Conservation (phyloP, 768 basidiomycete genomes). For the Daedaleopsis nitida region DNA sequence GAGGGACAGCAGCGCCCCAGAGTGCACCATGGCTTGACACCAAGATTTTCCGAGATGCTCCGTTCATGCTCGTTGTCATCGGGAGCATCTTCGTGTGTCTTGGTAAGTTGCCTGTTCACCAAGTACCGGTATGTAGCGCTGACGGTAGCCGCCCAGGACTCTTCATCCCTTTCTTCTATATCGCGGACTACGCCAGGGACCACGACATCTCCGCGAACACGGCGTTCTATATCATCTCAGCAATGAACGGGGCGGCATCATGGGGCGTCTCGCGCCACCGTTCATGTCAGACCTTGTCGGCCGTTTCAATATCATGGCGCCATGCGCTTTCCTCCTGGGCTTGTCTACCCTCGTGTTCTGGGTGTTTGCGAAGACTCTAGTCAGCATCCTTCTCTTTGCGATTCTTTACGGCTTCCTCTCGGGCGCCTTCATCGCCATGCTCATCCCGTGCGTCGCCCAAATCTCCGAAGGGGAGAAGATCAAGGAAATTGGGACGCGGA, state of each 20-base stretch:
- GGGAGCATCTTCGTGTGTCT: slow-evolving; percentile 65
- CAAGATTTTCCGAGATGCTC: slow-evolving; percentile 43
- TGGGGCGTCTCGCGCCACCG: slow-evolving; percentile 67
- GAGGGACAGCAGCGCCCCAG: slow-evolving; percentile 18
- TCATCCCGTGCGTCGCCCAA: slow-evolving; percentile 73
- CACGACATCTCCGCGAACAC: slow-evolving; percentile 37
- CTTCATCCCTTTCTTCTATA: slow-evolving; percentile 74
- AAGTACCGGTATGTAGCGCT: neutral
- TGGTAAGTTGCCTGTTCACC: slow-evolving; percentile 37
- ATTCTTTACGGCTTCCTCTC: slow-evolving; percentile 63
- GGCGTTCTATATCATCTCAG: slow-evolving; percentile 59
- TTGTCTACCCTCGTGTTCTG: slow-evolving; percentile 59
- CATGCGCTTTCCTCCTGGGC: slow-evolving; percentile 66
- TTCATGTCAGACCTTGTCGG: slow-evolving; percentile 69
- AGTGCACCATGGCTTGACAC: slow-evolving; percentile 26
- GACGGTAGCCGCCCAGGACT: slow-evolving; percentile 47
- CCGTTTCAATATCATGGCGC: slow-evolving; percentile 65
- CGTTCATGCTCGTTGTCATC: slow-evolving; percentile 54
- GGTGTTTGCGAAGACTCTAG: slow-evolving; percentile 47
- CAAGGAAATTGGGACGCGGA: slow-evolving; percentile 57
- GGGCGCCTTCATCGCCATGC: slow-evolving; percentile 67
- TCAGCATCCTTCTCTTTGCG: slow-evolving; percentile 51
- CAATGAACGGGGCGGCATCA: slow-evolving; percentile 70
- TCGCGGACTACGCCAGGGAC: slow-evolving; percentile 59
- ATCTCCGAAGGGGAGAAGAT: slow-evolving; percentile 51